Evolutionary conservation across 306 rosid genomes (phyloP).

Genomic region (Glycine tomentella): DNA sequence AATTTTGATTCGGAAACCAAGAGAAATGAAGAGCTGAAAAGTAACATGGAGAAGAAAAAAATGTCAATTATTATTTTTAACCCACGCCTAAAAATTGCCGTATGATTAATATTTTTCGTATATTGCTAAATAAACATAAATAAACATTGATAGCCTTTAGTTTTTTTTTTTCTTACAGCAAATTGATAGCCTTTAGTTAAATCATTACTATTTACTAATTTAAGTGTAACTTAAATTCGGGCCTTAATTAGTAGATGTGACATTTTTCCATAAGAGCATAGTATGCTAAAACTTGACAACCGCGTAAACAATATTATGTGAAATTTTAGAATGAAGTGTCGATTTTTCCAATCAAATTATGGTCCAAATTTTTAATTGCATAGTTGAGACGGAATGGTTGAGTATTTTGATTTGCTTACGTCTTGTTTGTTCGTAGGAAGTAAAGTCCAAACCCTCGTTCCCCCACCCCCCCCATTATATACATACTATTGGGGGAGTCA

Average conservation of each 20-base stretch:
- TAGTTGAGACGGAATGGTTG: neutral
- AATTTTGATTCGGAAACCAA: no score
- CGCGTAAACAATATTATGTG: no score
- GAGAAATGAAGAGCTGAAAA: no score
- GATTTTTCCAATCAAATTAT: neutral
- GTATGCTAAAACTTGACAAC: no score
- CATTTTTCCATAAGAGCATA: no score
- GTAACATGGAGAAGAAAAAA: no score
- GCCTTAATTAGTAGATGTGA: neutral
- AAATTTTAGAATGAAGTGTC: neutral
- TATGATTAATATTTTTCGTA: no score
- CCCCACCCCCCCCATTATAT: no score
- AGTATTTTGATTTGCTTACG: neutral
- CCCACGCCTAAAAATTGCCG: no score
- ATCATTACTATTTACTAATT: neutral
- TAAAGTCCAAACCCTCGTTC: neutral
- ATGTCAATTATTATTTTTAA: neutral
- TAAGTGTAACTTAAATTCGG: neutral
- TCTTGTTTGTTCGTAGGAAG: neutral
- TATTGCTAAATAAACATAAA: no score
- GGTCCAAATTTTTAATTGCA: neutral
- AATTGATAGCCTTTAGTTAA: neutral
- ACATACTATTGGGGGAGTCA: neutral
- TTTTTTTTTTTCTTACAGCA: no score
- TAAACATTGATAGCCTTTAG: no score